Conservation (phyloP, 2,329 filamentous ascomycete species). For the Trichoderma sp. region DNA sequence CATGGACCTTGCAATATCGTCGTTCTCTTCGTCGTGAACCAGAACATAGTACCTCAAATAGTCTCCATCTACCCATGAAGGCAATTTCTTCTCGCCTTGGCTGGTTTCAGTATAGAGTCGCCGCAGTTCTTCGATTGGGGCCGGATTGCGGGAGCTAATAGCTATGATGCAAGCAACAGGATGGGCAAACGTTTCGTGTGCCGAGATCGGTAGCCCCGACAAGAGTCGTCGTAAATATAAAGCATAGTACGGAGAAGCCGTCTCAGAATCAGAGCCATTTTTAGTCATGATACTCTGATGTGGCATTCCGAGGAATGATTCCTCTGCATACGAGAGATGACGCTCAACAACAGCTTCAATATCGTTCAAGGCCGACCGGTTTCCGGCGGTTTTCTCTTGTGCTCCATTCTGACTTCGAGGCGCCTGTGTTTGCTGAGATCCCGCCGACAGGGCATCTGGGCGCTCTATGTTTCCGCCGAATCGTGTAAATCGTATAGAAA, state of each 20-base stretch:
- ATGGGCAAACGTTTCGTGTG: constrained; percentile 92
- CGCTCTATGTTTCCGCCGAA: constrained; percentile 60
- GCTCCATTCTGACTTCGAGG: constrained; percentile 37
- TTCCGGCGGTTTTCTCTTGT: constrained; percentile 31
- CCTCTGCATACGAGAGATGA: constrained; percentile 75
- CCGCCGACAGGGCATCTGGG: constrained; percentile 41
- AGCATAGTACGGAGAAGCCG: constrained; percentile 76
- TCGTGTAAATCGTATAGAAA: constrained; percentile 78
- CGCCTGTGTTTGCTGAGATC: constrained; percentile 34
- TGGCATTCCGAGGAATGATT: constrained; percentile 43
- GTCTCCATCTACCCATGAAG: constrained; percentile 84
- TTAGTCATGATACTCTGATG: constrained; percentile 40
- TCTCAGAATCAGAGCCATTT: constrained; percentile 45
- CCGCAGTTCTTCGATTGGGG: constrained; percentile 83
- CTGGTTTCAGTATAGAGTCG: constrained; percentile 83
- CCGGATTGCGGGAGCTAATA: constrained; percentile 82
- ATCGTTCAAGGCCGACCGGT: constrained; percentile 50
- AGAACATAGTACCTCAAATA: constrained; percentile 95
- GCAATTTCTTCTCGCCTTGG: constrained; percentile 69
- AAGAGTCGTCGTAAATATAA: constrained; percentile 81
- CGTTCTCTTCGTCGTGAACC: constrained; percentile 92
- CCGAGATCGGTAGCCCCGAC: constrained; percentile 72
- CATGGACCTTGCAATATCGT: constrained; percentile 88
- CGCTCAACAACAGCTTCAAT: constrained; percentile 79
- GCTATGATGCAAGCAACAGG: constrained; percentile 93